phyloP scores from a whole-genome alignment of 2,329 filamentous ascomycete species.

The Lachnellula subtilissima region DNA sequence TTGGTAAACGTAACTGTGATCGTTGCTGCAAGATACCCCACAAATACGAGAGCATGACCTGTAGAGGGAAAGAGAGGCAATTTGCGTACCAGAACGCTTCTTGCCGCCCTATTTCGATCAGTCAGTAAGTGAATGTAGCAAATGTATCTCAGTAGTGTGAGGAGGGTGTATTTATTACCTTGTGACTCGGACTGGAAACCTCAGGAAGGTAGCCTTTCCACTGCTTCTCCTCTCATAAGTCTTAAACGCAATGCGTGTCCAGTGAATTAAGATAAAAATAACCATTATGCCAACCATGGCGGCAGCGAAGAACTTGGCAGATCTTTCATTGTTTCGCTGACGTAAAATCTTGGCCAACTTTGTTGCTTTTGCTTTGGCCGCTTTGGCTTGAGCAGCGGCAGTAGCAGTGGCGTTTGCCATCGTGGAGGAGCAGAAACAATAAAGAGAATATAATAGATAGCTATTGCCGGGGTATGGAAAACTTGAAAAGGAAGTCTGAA shows the following conservation, averaged over 20 bases:
- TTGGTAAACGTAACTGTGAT: constrained; percentile 33
- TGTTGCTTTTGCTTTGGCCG: not conserved
- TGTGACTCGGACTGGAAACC: not conserved
- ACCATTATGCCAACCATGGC: constrained; percentile 10
- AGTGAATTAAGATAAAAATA: constrained; percentile 12
- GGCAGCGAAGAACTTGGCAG: constrained; percentile 10
- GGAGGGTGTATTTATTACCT: too few species aligned
- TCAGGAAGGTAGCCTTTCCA: too few species aligned
- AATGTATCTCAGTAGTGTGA: too few species aligned
- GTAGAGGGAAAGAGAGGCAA: constrained; percentile 31
- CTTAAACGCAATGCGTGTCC: constrained; percentile 2
- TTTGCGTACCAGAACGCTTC: constrained; percentile 8
- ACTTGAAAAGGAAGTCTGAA: too few species aligned
- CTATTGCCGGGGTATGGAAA: not conserved
- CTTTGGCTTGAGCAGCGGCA: not conserved
- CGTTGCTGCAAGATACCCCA: constrained; percentile 34
- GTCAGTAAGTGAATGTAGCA: not conserved
- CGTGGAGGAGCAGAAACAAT: not conserved
- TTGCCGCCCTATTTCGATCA: not conserved
- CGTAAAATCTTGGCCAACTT: constrained; percentile 1
- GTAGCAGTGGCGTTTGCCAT: not conserved
- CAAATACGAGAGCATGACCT: constrained; percentile 35
- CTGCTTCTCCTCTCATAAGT: not conserved
- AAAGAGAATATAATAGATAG: not conserved
- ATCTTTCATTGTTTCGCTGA: constrained; percentile 12